Conservation (phyloP, 2,329 filamentous ascomycete species). For the Alternaria sp. region DNA sequence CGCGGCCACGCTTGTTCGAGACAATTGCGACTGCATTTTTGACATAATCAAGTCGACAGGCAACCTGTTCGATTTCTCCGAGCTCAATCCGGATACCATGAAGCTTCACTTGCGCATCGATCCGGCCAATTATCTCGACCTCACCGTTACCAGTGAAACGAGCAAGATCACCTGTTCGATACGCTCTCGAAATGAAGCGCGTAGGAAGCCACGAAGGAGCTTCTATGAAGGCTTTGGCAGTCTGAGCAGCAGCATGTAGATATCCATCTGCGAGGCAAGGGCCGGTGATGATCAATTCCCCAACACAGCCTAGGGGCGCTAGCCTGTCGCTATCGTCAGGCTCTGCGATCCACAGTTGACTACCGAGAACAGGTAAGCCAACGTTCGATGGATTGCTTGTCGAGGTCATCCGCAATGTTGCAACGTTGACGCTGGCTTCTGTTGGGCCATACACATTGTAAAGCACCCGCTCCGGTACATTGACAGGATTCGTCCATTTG, state of each 20-base stretch:
- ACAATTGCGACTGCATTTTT: background rate
- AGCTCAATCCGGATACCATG: background rate
- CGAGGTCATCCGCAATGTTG: background rate
- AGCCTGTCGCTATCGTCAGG: background rate
- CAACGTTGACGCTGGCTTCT: background rate
- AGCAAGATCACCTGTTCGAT: conserved; percentile 1
- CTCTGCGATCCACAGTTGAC: conserved; percentile 1
- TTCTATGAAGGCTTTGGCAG: background rate
- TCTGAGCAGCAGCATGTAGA: background rate
- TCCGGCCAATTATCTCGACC: background rate
- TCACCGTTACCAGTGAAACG: background rate
- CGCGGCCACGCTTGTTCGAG: background rate
- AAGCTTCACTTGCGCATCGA: background rate
- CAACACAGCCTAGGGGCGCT: background rate
- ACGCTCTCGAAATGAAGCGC: background rate
- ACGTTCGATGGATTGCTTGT: background rate
- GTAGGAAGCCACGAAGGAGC: background rate
- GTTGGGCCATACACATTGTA: conserved; percentile 1
- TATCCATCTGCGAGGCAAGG: background rate
- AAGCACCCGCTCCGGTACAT: background rate
- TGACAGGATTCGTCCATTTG: background rate
- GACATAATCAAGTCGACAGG: background rate
- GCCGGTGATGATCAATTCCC: background rate
- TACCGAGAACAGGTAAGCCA: background rate
- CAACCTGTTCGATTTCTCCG: conserved; percentile 1